These are phyloP conservation scores for Parastagonospora nodorum DNA, from an alignment of 2,329 filamentous ascomycete genomes.

Conservation along the genomic window DNA sequence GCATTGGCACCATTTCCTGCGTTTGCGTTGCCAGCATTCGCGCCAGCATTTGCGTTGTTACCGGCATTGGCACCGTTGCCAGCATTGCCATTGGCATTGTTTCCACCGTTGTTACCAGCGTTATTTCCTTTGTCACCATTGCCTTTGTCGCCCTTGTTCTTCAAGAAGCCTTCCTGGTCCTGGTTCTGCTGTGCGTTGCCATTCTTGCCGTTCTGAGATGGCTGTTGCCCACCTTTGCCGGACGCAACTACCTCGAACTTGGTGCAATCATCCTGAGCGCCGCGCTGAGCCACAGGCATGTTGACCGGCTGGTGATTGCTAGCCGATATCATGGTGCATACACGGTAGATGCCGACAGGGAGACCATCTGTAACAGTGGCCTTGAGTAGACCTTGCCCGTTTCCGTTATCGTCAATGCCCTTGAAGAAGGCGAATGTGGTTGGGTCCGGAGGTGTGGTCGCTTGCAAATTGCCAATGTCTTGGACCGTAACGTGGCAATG, in stretches of 20 bases:
- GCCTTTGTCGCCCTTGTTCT: too few species aligned
- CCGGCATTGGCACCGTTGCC: not conserved
- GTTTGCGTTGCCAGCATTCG: too few species aligned
- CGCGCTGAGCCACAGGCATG: constrained; percentile 63
- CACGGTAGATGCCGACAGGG: constrained; percentile 55
- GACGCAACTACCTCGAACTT: constrained; percentile 51
- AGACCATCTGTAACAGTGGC: constrained; percentile 55
- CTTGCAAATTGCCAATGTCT: constrained; percentile 48
- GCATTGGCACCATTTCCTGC: too few species aligned
- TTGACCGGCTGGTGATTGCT: constrained; percentile 62
- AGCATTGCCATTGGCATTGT: too few species aligned
- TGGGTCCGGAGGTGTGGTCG: constrained; percentile 45
- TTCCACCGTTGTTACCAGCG: constrained; percentile 5
- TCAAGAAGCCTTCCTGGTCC: too few species aligned
- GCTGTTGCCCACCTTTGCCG: too few species aligned
- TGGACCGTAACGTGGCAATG: constrained; percentile 61
- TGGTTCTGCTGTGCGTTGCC: too few species aligned
- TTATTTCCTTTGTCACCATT: too few species aligned
- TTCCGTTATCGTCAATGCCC: constrained; percentile 59
- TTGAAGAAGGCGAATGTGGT: constrained; percentile 62
- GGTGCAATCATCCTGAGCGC: constrained; percentile 59
- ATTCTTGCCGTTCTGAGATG: too few species aligned
- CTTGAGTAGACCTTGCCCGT: constrained; percentile 53
- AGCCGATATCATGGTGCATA: constrained; percentile 58
- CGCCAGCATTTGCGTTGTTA: too few species aligned